These are phyloP conservation scores for Massariosphaeria phaeospora DNA, from an alignment of 495 filamentous ascomycete species.

Conservation along the genomic window DNA sequence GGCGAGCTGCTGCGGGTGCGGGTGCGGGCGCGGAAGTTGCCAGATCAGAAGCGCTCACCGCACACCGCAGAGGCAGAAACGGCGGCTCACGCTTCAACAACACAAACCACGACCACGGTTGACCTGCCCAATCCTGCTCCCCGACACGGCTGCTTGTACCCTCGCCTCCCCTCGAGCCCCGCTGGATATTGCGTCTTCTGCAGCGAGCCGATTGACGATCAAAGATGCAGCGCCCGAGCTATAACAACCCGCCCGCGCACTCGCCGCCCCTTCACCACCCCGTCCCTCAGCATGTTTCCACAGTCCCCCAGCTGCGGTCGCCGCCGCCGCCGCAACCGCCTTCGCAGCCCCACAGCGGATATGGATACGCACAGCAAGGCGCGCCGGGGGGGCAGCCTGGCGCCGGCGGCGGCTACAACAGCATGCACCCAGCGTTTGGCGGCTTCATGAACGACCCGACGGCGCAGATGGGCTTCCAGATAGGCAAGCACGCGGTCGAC, in stretches of 20 bases:
- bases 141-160: neutral
- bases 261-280: constrained; percentile 97
- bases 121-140: neutral
- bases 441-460: constrained; percentile 93
- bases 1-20: neutral
- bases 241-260: constrained; percentile 67
- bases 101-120: neutral
- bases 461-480: constrained; percentile 92
- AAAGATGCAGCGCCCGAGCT: constrained; percentile 76
- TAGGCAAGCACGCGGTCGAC: constrained; percentile 83
- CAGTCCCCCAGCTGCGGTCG: constrained; percentile 96
- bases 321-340: constrained; percentile 77
- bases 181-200: neutral
- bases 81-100: neutral
- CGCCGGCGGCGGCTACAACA: constrained; percentile 42
- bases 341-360: constrained; percentile 57
- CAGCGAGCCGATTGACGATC: neutral
- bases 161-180: neutral
- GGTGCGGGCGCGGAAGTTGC: constrained; percentile 10
- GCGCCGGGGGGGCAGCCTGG: constrained; percentile 51
- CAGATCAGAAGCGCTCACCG: neutral
- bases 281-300: constrained; percentile 96
- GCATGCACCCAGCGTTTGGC: constrained; percentile 69
- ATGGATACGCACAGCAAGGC: constrained; percentile 77
- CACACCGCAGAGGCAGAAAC: neutral